Conservation (phyloP, 2,329 filamentous ascomycete species). For the Fusarium begoniae region DNA sequence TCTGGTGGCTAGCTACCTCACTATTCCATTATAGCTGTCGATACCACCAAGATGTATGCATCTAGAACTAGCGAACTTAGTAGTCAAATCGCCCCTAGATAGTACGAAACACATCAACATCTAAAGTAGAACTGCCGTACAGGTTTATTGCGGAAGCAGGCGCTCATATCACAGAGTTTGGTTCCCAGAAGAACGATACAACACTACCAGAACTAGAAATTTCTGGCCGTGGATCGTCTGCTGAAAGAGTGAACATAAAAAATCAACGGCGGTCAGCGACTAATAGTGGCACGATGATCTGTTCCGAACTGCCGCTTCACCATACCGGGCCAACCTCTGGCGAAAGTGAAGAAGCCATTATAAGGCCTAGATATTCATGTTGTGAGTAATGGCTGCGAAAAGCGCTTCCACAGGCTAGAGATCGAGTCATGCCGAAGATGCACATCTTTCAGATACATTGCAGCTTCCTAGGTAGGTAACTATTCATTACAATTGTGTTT, state of each 20-base stretch:
- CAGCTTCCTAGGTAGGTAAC: not conserved
- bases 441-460: no score
- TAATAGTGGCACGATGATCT: not conserved
- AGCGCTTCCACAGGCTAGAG: not conserved
- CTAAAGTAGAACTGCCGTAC: not conserved
- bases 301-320: not conserved
- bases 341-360: not conserved
- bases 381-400: not conserved
- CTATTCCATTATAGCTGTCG: not conserved
- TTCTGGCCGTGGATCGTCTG: not conserved
- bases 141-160: not conserved
- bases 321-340: not conserved
- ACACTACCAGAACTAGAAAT: not conserved
- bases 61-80: not conserved
- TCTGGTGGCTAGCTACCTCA: not conserved
- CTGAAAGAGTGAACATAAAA: not conserved
- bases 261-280: not conserved
- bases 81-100: not conserved
- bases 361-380: not conserved
- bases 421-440: not conserved
- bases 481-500: not conserved
- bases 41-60: not conserved
- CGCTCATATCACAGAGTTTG: not conserved
- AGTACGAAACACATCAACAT: not conserved
- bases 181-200: not conserved